phyloP scores from a whole-genome alignment of 768 basidiomycete species.

The Pilatotrama ljubarskyi region DNA sequence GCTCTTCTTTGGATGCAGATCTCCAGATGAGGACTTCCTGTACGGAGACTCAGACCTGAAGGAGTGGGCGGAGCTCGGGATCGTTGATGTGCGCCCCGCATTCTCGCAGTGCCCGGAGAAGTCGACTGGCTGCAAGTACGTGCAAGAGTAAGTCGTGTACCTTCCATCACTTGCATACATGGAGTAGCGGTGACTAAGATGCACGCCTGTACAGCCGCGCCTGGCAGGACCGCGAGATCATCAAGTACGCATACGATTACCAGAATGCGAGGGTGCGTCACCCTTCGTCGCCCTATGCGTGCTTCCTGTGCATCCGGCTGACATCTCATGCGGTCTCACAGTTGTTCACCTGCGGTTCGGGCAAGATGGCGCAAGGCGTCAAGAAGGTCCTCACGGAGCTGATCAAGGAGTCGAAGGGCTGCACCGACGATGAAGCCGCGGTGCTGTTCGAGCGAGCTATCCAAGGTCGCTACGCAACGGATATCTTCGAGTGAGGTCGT shows the following conservation, averaged over 20 bases:
- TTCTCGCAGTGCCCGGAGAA: slow-evolving; percentile 31
- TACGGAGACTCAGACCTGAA: slow-evolving; percentile 44
- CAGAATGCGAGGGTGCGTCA: slow-evolving; percentile 37
- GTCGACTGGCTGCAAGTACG: slow-evolving; percentile 31
- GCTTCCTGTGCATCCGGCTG: not conserved
- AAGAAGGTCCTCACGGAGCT: slow-evolving; percentile 39
- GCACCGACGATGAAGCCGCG: slow-evolving; percentile 32
- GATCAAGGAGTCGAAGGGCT: slow-evolving; percentile 30
- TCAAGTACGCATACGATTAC: slow-evolving; percentile 33
- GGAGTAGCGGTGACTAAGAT: not conserved
- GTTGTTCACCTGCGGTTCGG: slow-evolving; percentile 48
- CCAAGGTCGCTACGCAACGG: slow-evolving; percentile 44
- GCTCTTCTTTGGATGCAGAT: slow-evolving; percentile 50
- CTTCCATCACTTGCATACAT: not conserved
- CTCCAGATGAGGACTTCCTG: slow-evolving; percentile 43
- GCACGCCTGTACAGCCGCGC: slow-evolving; percentile 35
- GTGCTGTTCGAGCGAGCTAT: slow-evolving; percentile 36
- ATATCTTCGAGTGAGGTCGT: slow-evolving; percentile 42
- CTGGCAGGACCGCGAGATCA: slow-evolving; percentile 42
- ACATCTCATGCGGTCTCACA: slow-evolving; percentile 21
- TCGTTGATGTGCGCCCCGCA: slow-evolving; percentile 47
- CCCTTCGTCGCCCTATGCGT: not conserved
- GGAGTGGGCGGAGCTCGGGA: slow-evolving; percentile 43
- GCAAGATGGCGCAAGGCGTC: slow-evolving; percentile 41
- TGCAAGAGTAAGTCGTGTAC: slow-evolving; percentile 33